phyloP scores from a whole-genome alignment of 495 filamentous ascomycete species.

The Podospora pseudocomata region DNA sequence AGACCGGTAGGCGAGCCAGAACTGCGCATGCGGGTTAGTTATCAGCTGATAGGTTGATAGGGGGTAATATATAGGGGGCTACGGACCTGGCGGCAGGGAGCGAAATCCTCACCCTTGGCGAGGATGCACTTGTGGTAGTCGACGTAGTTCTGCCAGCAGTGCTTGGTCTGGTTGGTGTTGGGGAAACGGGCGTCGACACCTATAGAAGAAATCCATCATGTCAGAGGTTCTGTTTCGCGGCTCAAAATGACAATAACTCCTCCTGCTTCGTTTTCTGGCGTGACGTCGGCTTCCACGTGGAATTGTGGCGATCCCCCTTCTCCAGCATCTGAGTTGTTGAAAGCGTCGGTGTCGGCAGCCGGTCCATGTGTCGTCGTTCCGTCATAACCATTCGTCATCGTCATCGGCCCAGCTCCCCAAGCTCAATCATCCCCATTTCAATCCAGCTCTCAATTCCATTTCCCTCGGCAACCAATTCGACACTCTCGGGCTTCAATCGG shows the following conservation, averaged over 20 bases:
- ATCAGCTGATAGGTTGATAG: background rate
- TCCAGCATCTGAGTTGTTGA: background rate
- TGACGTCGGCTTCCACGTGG: background rate
- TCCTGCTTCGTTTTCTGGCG: background rate
- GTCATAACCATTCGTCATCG: conserved; percentile 14
- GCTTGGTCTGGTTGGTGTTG: conserved; percentile 90
- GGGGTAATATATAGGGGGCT: conserved; percentile 21
- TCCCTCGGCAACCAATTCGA: background rate
- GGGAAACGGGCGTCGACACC: conserved; percentile 99
- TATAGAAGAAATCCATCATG: conserved; percentile 33
- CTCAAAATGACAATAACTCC: background rate
- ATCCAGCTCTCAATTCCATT: background rate
- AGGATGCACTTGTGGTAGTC: conserved; percentile 99
- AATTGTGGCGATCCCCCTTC: background rate
- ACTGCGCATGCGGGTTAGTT: conserved; percentile 49
- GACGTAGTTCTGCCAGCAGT: conserved; percentile 99
- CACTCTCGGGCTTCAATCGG: conserved; percentile 3
- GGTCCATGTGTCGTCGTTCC: conserved; percentile 5
- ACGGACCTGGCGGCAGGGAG: conserved; percentile 87
- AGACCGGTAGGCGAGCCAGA: conserved; percentile 91
- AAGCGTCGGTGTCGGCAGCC: background rate
- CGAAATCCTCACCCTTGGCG: conserved; percentile 98
- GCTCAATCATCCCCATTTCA: background rate
- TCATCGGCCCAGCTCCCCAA: background rate
- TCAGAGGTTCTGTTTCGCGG: background rate